Evolutionary conservation across 1,139 yeast species (phyloP), one percentile per base, ranked within the genome.

Genomic region (Yamadazyma oceani): DNA sequence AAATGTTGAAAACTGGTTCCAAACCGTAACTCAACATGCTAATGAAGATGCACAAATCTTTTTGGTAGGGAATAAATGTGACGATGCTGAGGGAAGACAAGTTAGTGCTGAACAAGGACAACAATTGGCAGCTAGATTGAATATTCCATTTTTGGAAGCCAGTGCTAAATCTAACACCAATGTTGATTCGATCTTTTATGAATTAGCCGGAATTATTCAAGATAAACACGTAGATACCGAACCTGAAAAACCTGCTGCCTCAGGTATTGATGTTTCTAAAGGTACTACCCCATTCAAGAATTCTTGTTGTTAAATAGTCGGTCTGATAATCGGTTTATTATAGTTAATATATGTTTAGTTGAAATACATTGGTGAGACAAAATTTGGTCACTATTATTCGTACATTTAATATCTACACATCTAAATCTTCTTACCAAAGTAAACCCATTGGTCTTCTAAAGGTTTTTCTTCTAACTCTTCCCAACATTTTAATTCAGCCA

Each of bases 11-110:
- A 86, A 87, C 53, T 92, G 98, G 98, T 86, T 78, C 67, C 82
- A 85, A 54, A 90, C 97, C 24, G 97, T 92, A 32, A 86, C 89
- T 58, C 96, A 89, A 61, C 96, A 94, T 55, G 97, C 98, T 32
- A 85, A 85, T 54, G 97, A 89, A 52, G 96, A 89, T 55, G 97
- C 96, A 14, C 96, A 88, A 61, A 76, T 90, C 58, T 84, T 92
- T 57, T 74, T 92, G 49, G 97, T 92, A 23, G 98, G 97, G 48
- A 92, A 92, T 73, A 92, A 92, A 72, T 83, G 87, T 58, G 98
- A 92, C 57, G 90, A 86, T 62, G 86, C 64, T 66, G 96, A 69
- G 60, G 69, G 78, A 44, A 72, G 83, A 62, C 86, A 82, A 41
- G 94, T 92, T 12, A 73, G 90, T 21, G 74, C 78, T 44, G 96